Evolutionary conservation across 2,329 filamentous ascomycete genomes (phyloP), one percentile per base, ranked within the genome.

Genomic region (Aspergillaceae sp.): DNA sequence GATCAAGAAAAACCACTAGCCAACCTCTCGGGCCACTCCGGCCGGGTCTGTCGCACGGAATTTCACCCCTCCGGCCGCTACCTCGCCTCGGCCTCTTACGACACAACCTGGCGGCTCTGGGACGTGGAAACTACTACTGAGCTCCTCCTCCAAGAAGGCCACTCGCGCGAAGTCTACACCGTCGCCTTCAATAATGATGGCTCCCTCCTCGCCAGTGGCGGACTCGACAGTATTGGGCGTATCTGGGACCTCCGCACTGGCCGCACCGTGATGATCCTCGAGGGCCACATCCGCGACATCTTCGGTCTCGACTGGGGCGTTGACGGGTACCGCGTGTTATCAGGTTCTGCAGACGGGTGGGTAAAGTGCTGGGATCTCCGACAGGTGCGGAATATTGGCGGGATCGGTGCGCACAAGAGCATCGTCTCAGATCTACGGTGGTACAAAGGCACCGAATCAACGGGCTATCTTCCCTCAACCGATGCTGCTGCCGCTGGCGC

Each of bases 291-390:
- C 61, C 87, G 90, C 51, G 90, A 94, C 9, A 95, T 98, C 45
- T 90, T 94, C 59, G 89, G 84, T 0, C 73, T 97, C 4, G 90
- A 96, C 65, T 98, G 94, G 92, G 83, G 86, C 48, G 78, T 83
- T 0, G 92, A 98, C 62, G 89, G 91, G 4, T 84, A 95, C 64
- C 82, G 92, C n/a, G 80, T 97, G 6, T 74, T 97, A n/a, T 89
- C 89, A 0, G 90, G 89, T 1, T 94, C 89, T 9, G 88, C 84
- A 2, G 92, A 98, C 62, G 91, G 91, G 11, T 97, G 92, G 79
- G 83, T 95, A 60, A 97, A 96, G 67, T 96, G 91, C 69, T 98
- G 92, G 92, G 92, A 98, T 62, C 77, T 98, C 44, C 82, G 92
- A 40, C 91, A 92, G 58, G 90, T 97, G 42, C 80, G 86, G 56